Conservation (phyloP, 1,284 basidiomycete genomes). For the Schizophyllum commune region DNA sequence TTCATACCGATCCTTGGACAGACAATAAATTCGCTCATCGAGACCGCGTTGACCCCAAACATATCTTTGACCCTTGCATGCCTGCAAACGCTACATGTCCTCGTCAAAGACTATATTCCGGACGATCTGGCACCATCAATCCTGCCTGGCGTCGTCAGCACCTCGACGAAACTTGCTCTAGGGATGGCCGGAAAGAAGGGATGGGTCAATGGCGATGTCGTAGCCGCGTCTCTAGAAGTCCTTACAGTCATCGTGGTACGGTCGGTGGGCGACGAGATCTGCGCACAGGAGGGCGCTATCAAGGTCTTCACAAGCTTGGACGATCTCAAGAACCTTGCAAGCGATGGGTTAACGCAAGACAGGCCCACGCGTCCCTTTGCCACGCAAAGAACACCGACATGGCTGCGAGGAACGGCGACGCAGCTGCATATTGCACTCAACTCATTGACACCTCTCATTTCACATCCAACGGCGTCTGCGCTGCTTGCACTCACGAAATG, state of each 20-base stretch:
- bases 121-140: conserved; percentile 61
- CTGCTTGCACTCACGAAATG: conserved; percentile 49
- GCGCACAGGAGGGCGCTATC: conserved; percentile 53
- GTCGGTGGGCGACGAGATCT: conserved; percentile 58
- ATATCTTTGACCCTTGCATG: conserved; percentile 56
- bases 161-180: conserved; percentile 61
- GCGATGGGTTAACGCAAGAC: conserved; percentile 4
- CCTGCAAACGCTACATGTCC: conserved; percentile 47
- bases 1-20: conserved; percentile 80
- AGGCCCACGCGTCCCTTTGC: conserved; percentile 26
- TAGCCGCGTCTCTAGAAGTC: conserved; percentile 49
- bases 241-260: conserved; percentile 49
- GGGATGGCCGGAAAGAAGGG: conserved; percentile 45
- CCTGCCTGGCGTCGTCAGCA: conserved; percentile 75
- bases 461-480: conserved; percentile 60
- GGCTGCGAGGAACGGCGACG: conserved; percentile 56
- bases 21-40: conserved; percentile 67
- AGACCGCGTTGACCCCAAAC: conserved; percentile 45
- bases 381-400: conserved; percentile 45
- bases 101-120: conserved; percentile 58
- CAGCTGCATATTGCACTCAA: conserved; percentile 66
- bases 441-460: conserved; percentile 48
- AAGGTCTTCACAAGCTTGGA: conserved; percentile 49
- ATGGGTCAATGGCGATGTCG: conserved; percentile 59
- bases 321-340: conserved; percentile 37